Conservation (phyloP, 768 basidiomycete genomes). For the Trametes sanguinea region DNA sequence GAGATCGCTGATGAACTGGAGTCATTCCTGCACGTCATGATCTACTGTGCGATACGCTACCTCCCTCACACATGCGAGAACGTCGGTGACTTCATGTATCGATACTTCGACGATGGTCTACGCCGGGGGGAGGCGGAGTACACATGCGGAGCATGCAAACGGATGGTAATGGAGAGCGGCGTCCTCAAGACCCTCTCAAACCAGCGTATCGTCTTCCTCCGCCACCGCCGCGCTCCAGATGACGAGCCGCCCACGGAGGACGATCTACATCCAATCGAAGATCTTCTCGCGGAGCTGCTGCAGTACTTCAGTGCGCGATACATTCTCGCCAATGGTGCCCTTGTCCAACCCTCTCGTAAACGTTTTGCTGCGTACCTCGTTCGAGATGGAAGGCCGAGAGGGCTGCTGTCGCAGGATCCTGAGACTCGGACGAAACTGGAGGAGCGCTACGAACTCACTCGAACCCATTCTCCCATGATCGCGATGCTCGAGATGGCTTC, state of each 20-base stretch:
- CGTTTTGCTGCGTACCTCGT: no score
- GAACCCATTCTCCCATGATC: not conserved
- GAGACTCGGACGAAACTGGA: no score
- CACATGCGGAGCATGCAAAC: not conserved
- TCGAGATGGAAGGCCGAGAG: no score
- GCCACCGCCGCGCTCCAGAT: not conserved
- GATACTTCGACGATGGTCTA: not conserved
- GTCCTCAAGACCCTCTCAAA: not conserved
- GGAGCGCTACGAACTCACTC: no score
- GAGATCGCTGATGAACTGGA: not conserved
- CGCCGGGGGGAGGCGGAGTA: not conserved
- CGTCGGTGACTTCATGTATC: not conserved
- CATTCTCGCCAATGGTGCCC: no score
- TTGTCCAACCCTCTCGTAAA: no score
- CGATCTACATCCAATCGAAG: not conserved
- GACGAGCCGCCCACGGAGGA: not conserved
- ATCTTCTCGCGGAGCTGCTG: no score
- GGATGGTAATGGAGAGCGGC: not conserved
- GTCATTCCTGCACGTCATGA: constrained; percentile 19
- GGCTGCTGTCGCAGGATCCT: no score
- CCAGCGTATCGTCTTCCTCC: not conserved
- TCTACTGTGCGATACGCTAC: constrained; percentile 9
- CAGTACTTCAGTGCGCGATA: no score
- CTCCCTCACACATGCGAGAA: constrained; percentile 1
- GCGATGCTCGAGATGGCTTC: not conserved